phyloP scores from a whole-genome alignment of 2,329 filamentous ascomycete species.

The Drechslerella coelobrocha region DNA sequence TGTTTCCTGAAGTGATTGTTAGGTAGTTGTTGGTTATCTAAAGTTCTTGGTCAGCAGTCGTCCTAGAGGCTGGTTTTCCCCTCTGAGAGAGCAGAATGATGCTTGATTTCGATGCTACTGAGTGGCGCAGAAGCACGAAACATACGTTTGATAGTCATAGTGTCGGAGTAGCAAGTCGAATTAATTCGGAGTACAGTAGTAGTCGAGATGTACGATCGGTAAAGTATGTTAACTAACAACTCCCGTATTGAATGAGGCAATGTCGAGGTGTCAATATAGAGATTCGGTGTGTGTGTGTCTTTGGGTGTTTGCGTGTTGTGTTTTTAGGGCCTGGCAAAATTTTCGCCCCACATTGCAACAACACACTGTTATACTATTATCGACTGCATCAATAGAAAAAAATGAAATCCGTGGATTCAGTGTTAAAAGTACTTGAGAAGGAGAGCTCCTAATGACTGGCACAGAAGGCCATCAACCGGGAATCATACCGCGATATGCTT shows the following conservation, averaged over 20 bases:
- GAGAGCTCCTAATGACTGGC: too few relatives aligned
- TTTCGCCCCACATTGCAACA: not conserved
- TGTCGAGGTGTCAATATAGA: not conserved
- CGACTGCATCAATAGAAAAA: too few relatives aligned
- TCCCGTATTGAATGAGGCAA: not conserved
- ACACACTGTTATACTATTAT: too few relatives aligned
- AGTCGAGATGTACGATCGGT: too few relatives aligned
- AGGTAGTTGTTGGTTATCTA: conserved; percentile 54
- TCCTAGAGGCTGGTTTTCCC: not conserved
- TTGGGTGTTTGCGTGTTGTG: not conserved
- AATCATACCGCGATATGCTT: too few relatives aligned
- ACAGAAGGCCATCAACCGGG: too few relatives aligned
- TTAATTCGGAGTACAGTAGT: too few relatives aligned
- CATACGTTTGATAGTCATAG: conserved; percentile 47
- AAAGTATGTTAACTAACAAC: too few relatives aligned
- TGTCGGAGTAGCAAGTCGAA: not conserved
- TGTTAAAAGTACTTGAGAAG: too few relatives aligned
- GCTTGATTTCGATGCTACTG: too few relatives aligned
- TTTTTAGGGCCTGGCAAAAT: not conserved
- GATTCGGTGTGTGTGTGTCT: not conserved
- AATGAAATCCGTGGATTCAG: too few relatives aligned
- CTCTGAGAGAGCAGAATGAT: not conserved
- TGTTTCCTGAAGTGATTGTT: conserved; percentile 88
- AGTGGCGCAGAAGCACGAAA: too few relatives aligned
- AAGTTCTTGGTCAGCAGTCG: conserved; percentile 7